Evolutionary conservation across 768 basidiomycete genomes (phyloP).

Genomic region (Serendipita indica): DNA sequence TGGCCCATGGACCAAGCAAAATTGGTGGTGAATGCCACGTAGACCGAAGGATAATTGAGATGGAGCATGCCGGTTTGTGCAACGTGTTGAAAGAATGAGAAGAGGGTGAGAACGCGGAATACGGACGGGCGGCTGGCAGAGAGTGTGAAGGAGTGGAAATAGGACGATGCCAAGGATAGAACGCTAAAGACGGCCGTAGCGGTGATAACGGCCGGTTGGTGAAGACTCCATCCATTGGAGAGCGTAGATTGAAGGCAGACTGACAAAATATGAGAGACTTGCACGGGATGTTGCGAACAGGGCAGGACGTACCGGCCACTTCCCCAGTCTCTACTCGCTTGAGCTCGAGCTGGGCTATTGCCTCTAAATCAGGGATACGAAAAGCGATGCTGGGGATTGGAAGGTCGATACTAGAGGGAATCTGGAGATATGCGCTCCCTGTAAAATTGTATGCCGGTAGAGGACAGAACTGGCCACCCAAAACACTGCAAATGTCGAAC

Average conservation of each 20-base stretch:
- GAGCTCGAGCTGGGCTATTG: conserved; percentile 66
- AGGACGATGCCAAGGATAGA: conserved; percentile 21
- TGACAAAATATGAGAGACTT: not conserved
- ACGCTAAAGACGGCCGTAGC: conserved; percentile 45
- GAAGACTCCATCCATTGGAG: conserved; percentile 78
- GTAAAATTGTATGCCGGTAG: conserved; percentile 66
- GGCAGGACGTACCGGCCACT: conserved; percentile 29
- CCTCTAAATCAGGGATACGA: conserved; percentile 81
- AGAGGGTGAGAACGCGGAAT: conserved; percentile 48
- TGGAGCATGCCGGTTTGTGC: conserved; percentile 63
- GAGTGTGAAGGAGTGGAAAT: conserved; percentile 29
- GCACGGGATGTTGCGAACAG: not conserved
- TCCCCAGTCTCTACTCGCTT: conserved; percentile 51
- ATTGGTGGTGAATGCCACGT: conserved; percentile 67
- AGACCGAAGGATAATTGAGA: conserved; percentile 77
- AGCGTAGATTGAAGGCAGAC: conserved; percentile 88
- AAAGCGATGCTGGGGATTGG: conserved; percentile 70
- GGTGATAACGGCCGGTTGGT: conserved; percentile 65
- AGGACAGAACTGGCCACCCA: conserved; percentile 70
- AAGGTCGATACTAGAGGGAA: conserved; percentile 47
- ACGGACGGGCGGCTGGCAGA: conserved; percentile 52
- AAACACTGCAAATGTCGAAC: conserved; percentile 68
- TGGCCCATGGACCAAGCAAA: conserved; percentile 83
- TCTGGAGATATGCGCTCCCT: conserved; percentile 36
- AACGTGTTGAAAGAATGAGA: conserved; percentile 75